Conservation (phyloP, 2,329 filamentous ascomycete genomes). For the Diaporthe sp. region DNA sequence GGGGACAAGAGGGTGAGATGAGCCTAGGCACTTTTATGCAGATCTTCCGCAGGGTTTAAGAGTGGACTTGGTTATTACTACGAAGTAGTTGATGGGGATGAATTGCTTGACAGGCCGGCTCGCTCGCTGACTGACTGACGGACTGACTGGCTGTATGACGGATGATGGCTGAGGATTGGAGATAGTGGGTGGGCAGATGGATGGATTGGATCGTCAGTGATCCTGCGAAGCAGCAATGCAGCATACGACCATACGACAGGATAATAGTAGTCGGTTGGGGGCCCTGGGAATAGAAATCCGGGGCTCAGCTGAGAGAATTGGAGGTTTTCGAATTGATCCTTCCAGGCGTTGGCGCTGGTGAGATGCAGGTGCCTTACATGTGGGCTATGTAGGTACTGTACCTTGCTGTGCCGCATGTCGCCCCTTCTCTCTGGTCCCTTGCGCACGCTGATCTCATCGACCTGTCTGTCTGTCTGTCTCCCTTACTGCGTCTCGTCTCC, state of each 20-base stretch:
- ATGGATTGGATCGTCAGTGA: conserved; percentile 19
- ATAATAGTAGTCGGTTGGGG: neutral
- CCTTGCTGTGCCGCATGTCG: neutral
- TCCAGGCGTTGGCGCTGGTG: conserved; percentile 2
- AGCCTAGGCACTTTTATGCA: conserved; percentile 24
- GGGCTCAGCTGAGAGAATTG: conserved; percentile 9
- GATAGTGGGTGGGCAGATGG: neutral
- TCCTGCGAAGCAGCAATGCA: neutral
- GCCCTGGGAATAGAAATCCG: conserved; percentile 19
- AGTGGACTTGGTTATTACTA: neutral
- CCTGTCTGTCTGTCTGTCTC: neutral
- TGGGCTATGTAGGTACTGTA: neutral
- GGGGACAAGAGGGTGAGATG: neutral
- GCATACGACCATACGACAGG: neutral
- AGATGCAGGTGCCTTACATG: conserved; percentile 17
- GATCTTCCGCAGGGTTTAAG: conserved; percentile 19
- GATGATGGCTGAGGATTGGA: conserved; percentile 26
- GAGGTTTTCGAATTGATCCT: conserved; percentile 24
- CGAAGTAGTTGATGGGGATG: neutral
- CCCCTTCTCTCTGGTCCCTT: neutral
- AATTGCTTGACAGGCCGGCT: neutral
- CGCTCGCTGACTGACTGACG: neutral
- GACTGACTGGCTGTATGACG: neutral
- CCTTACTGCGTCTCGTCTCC: neutral
- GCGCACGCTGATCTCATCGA: conserved; percentile 3